Evolutionary conservation across 805 yeast species (phyloP).

Genomic region (Yarrowia keelungensis): DNA sequence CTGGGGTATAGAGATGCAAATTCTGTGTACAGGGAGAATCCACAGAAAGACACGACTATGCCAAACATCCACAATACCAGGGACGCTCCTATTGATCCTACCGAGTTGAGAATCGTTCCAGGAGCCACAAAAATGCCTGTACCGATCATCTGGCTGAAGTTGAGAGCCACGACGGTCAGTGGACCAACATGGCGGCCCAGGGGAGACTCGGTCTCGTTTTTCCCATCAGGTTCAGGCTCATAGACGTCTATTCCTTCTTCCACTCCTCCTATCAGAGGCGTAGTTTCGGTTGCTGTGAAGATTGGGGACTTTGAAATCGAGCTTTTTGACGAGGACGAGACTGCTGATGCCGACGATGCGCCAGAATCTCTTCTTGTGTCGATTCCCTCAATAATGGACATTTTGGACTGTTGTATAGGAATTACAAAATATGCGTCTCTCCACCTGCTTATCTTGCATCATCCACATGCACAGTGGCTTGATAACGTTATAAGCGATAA

Average conservation of each 20-base stretch:
- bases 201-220: background rate
- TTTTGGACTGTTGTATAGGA: background rate
- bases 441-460: constrained; percentile 20
- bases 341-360: background rate
- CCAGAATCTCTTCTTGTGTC: background rate
- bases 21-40: constrained; percentile 17
- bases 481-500: constrained; percentile 12
- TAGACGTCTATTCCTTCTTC: background rate
- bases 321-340: background rate
- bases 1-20: constrained; percentile 18
- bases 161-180: constrained; percentile 22
- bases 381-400: background rate
- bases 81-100: constrained; percentile 67
- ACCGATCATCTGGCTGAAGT: constrained; percentile 21
- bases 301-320: constrained; percentile 17
- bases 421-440: background rate
- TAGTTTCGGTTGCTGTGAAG: background rate
- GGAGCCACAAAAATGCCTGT: constrained; percentile 27
- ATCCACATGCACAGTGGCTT: constrained; percentile 27
- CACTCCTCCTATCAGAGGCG: background rate
- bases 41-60: constrained; percentile 14
- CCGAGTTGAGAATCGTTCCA: constrained; percentile 55
- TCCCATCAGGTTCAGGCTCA: background rate
- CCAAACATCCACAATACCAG: constrained; percentile 67
- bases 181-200: constrained; percentile 18